These are phyloP conservation scores for Sicyos edulis DNA, from an alignment of 306 rosid genomes.

Conservation along the genomic window DNA sequence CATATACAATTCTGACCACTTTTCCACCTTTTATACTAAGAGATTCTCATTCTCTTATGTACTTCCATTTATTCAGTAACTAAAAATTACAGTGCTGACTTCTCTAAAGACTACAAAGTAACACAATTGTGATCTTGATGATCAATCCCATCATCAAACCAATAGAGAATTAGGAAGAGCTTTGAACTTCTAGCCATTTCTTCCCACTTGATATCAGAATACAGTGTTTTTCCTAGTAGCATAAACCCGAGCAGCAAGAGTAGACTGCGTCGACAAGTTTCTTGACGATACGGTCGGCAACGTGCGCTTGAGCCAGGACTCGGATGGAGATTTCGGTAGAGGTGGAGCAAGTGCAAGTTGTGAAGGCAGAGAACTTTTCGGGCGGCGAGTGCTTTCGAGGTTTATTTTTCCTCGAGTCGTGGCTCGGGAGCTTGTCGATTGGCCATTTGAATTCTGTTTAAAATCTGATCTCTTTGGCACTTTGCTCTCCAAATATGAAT, in stretches of 20 bases:
- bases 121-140: conserved; percentile 1
- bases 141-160: neutral
- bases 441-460: conserved; percentile 5
- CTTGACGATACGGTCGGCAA: conserved; percentile 51
- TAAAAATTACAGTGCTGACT: conserved; percentile 8
- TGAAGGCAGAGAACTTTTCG: conserved; percentile 24
- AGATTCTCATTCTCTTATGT: neutral
- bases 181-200: conserved; percentile 33
- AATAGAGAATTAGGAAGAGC: neutral
- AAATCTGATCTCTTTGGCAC: neutral
- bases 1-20: neutral
- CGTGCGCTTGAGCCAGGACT: conserved; percentile 85
- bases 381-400: conserved; percentile 29
- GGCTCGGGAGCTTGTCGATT: conserved; percentile 27
- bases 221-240: conserved; percentile 26
- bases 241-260: conserved; percentile 26
- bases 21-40: neutral
- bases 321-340: conserved; percentile 74
- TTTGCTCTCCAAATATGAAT: conserved; percentile 26
- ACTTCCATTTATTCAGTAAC: neutral
- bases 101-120: neutral
- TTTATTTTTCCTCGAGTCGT: conserved; percentile 24
- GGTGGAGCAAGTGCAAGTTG: conserved; percentile 49
- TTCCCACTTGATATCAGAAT: conserved; percentile 52
- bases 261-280: conserved; percentile 31